Evolutionary conservation across 2,329 filamentous ascomycete species (phyloP).

Genomic region (Exserohilum turcica): DNA sequence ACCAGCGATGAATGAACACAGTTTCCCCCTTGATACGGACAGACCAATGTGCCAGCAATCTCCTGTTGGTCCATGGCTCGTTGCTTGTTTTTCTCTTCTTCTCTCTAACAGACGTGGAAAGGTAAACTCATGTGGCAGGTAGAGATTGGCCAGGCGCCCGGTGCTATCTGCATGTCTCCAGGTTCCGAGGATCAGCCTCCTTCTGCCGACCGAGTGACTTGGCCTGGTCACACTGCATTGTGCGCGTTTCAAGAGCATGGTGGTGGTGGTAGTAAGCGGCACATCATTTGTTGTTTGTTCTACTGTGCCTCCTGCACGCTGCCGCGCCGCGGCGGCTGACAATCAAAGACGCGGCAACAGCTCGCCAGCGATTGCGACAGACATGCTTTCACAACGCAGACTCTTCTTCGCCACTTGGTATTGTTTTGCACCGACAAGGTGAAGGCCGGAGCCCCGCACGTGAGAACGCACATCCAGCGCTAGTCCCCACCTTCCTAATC

Average conservation of each 20-base stretch:
- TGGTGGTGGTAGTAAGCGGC: background rate
- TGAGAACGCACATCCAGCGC: conserved; percentile 12
- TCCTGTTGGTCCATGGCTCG: too few relatives aligned
- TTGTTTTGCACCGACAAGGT: conserved; percentile 1
- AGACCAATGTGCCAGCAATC: background rate
- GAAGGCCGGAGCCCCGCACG: conserved; percentile 11
- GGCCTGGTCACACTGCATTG: background rate
- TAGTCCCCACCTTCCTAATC: conserved; percentile 10
- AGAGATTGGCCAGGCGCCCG: background rate
- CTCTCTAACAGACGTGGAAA: too few relatives aligned
- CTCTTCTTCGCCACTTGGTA: background rate
- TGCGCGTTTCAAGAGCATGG: too few relatives aligned
- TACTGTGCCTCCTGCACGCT: background rate
- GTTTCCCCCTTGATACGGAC: background rate
- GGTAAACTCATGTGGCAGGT: too few relatives aligned
- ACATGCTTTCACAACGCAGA: background rate
- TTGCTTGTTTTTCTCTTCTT: too few relatives aligned
- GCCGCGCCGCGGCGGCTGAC: background rate
- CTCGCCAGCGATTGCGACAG: background rate
- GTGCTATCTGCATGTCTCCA: background rate
- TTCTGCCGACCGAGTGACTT: background rate
- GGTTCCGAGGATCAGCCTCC: background rate
- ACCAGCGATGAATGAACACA: background rate
- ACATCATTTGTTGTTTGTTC: background rate
- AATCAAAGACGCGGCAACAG: background rate